Conservation (phyloP, 2,329 filamentous ascomycete species). For the Ophiostoma perfectum region DNA sequence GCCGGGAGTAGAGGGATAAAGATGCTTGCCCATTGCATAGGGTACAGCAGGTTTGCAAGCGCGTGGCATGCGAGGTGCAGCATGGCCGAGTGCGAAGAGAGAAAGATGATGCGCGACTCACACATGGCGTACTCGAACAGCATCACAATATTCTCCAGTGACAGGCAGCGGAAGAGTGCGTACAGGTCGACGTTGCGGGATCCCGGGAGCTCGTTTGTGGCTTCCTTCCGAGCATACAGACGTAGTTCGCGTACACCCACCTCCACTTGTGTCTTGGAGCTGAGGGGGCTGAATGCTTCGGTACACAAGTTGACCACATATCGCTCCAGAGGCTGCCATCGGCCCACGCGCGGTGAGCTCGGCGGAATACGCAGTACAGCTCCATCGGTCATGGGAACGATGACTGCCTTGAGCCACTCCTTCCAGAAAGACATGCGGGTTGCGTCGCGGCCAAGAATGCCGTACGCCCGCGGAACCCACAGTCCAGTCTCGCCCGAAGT, state of each 20-base stretch:
- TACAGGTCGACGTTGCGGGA: slow-evolving; percentile 89
- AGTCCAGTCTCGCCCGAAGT: slow-evolving; percentile 93
- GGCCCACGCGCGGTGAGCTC: slow-evolving; percentile 82
- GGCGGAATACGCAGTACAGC: slow-evolving; percentile 74
- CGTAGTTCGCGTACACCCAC: slow-evolving; percentile 82
- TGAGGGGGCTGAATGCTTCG: slow-evolving; percentile 85
- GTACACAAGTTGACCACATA: slow-evolving; percentile 97
- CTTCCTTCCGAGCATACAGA: slow-evolving; percentile 74
- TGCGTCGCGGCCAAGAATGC: slow-evolving; percentile 78
- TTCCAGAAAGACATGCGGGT: slow-evolving; percentile 93
- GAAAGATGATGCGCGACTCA: slow-evolving; percentile 90
- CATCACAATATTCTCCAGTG: slow-evolving; percentile 84
- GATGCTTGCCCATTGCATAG: slow-evolving; percentile 86
- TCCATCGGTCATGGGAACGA: slow-evolving; percentile 94
- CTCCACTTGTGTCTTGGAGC: slow-evolving; percentile 94
- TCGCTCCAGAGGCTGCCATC: slow-evolving; percentile 93
- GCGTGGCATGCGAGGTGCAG: slow-evolving; percentile 86
- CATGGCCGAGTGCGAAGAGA: slow-evolving; percentile 96
- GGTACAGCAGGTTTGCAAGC: slow-evolving; percentile 79
- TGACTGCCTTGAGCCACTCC: slow-evolving; percentile 88
- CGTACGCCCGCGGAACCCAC: slow-evolving; percentile 92
- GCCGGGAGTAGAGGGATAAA: slow-evolving; percentile 89
- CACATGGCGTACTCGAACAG: slow-evolving; percentile 89
- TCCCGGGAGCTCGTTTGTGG: slow-evolving; percentile 84
- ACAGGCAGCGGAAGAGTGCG: slow-evolving; percentile 82